These are phyloP conservation scores for Picochlorum sp. DNA, from an alignment of 139 green algal genomes.

Conservation along the genomic window DNA sequence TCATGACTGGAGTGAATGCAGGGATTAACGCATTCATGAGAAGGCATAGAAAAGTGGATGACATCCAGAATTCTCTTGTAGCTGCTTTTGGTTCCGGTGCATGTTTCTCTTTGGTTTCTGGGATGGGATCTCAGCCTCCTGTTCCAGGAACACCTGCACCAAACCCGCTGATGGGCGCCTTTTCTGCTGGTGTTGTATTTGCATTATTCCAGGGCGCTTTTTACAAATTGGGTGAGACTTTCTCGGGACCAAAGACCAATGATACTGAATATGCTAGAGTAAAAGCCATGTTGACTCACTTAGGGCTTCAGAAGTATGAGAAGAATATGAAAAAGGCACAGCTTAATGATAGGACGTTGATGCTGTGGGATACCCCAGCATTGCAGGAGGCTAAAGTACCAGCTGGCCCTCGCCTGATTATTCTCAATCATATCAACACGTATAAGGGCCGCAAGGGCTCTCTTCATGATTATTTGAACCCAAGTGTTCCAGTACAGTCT, in stretches of 20 bases:
- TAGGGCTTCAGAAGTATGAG: slow-evolving; percentile 63
- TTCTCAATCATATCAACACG: slow-evolving; percentile 82
- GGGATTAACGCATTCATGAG: slow-evolving; percentile 64
- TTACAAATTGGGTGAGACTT: slow-evolving; percentile 51
- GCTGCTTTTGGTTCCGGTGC: slow-evolving; percentile 71
- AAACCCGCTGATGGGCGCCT: slow-evolving; percentile 35
- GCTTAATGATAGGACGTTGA: slow-evolving; percentile 88
- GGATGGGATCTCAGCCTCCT: slow-evolving; percentile 25
- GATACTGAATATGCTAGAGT: slow-evolving; percentile 62
- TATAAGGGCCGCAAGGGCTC: slow-evolving; percentile 42
- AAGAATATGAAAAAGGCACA: slow-evolving; percentile 84
- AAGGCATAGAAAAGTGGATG: slow-evolving; percentile 62
- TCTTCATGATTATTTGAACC: slow-evolving; percentile 39
- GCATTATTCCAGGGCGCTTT: slow-evolving; percentile 68
- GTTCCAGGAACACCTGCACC: slow-evolving; percentile 12
- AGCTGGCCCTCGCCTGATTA: slow-evolving; percentile 83
- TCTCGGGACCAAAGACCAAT: slow-evolving; percentile 4
- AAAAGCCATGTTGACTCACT: slow-evolving; percentile 58
- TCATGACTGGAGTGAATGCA: slow-evolving; percentile 87
- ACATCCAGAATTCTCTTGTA: slow-evolving; percentile 63
- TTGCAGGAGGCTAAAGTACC: slow-evolving; percentile 81
- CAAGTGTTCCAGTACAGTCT: slow-evolving; percentile 43
- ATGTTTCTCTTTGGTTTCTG: slow-evolving; percentile 65
- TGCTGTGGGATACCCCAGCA: slow-evolving; percentile 73
- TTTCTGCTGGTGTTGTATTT: slow-evolving; percentile 61